Conservation (phyloP, 805 yeast genomes). For the Wickerhamomyces rabaulensis region DNA sequence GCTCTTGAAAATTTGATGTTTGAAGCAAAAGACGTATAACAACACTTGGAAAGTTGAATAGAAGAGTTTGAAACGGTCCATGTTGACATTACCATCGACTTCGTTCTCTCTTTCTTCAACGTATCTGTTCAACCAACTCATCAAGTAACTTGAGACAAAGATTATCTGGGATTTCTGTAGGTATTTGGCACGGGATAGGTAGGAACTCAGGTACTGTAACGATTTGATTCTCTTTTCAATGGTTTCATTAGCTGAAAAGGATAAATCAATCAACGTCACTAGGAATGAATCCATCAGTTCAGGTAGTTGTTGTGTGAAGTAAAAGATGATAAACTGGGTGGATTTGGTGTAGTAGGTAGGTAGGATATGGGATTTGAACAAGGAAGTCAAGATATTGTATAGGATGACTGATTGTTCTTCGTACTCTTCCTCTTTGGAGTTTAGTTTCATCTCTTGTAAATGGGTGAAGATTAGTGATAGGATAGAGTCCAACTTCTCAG, state of each 20-base stretch:
- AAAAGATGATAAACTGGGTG: conserved; percentile 79
- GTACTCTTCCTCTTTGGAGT: conserved; percentile 43
- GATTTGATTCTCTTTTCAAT: conserved; percentile 79
- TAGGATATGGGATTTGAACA: conserved; percentile 75
- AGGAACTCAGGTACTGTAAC: conserved; percentile 87
- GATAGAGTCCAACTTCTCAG: conserved; percentile 68
- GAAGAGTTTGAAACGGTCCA: conserved; percentile 86
- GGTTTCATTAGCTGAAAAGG: conserved; percentile 64
- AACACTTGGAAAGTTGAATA: conserved; percentile 90
- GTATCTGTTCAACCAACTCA: conserved; percentile 79
- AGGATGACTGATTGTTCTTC: conserved; percentile 59
- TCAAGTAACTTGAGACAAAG: conserved; percentile 75
- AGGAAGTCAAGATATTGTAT: conserved; percentile 67
- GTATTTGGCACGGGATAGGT: conserved; percentile 78
- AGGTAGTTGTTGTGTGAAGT: conserved; percentile 72
- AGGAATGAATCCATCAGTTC: conserved; percentile 82
- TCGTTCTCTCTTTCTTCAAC: conserved; percentile 83
- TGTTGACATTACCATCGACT: conserved; percentile 60
- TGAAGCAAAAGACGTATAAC: conserved; percentile 86
- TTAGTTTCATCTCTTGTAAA: conserved; percentile 29
- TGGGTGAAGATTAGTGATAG: conserved; percentile 51
- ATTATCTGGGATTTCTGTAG: conserved; percentile 68
- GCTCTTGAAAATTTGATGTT: conserved; percentile 55
- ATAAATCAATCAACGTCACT: conserved; percentile 75
- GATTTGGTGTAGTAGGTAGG: conserved; percentile 92